Evolutionary conservation across 257 asterid genomes (phyloP), one percentile per base, ranked within the genome.

Genomic region (Solanum sparsipilum): DNA sequence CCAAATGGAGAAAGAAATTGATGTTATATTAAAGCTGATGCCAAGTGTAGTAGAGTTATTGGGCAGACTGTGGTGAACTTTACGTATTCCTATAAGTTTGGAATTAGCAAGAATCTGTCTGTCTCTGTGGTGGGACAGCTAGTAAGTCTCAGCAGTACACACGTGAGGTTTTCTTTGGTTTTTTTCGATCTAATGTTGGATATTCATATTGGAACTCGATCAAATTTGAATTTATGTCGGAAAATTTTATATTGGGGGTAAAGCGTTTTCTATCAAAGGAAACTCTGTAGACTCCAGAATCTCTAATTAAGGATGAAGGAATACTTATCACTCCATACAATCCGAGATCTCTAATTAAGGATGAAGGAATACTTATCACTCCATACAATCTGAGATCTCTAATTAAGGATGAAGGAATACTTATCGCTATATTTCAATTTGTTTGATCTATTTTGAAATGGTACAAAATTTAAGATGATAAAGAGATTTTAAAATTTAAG

Each of bases 131-230:
- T 74, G 31, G 83, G 52, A 35, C 83, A 74, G 48, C 48, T n/a
- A 7, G 11, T 56, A 56, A 56, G n/a, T 56, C n/a, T 56, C 63
- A 5, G 63, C 63, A 52, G 58, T 48, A 48, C 58, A 16, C 23
- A 52, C 63, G 10, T 56, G 10, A 2, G n/a, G 10, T 56, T 20
- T 48, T 48, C 58, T 48, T 5, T 15, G 21, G 58, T 2, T 5
- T 48, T 48, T 41, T 39, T 39, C 4, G 10, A 39, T 9, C 4
- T 9, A 13, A 13, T 0, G 18, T 46, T 46, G 1, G n/a, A 7
- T 20, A 56, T 56, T 56, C 1, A 20, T 1, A 7, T 7, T 56
- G 0, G 1, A 3, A 0, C 0, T 0, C 0, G 25, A 56, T 7
- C 1, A 56, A 56, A 56, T 56, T 21, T 20, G 5, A 56, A 20